Base-by-base conservation (phyloP, 257 asterid species). In the Nyctanthes arbortristis region DNA sequence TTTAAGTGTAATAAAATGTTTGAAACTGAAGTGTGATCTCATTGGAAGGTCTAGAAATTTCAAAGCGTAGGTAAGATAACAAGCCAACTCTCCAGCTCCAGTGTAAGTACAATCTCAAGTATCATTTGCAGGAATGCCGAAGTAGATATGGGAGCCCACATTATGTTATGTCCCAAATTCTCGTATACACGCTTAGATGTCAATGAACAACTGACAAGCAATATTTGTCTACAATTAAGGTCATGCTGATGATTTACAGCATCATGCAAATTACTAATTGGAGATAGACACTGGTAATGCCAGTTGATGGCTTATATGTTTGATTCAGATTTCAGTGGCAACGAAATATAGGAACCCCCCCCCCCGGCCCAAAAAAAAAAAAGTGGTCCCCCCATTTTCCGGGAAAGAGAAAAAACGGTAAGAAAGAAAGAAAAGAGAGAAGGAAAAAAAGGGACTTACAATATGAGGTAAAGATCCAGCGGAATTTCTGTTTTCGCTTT, bases 391-490 rank as follows among this genome's bases (percentile, higher is more conserved):
- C n/a, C n/a, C n/a, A n/a, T n/a, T n/a, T n/a, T n/a, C n/a, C n/a
- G n/a, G n/a, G n/a, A n/a, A n/a, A n/a, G n/a, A n/a, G n/a, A n/a
- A n/a, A n/a, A n/a, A n/a, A n/a, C n/a, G n/a, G n/a, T n/a, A n/a
- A n/a, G n/a, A n/a, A n/a, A n/a, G n/a, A n/a, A n/a, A n/a, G n/a
- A n/a, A n/a, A n/a, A n/a, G n/a, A n/a, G n/a, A n/a, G n/a, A n/a
- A n/a, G n/a, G n/a, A n/a, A n/a, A n/a, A n/a, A n/a, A n/a, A n/a
- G n/a, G n/a, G 71, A 81, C 97, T 84, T 82, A 91, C 99, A 94
- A 72, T 71, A 94, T 89, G 79, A 82, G 86, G 79, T 94, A 91
- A 78, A 86, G 80, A 88, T 94, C 85, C 80, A 91, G 77, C 20
- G 95, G 76, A 32, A 14, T 68, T 61, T 82, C 95, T 68, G 77